Evolutionary conservation across 2,329 filamentous ascomycete genomes (phyloP), one percentile per base, ranked within the genome.

Genomic region (Hymenoscyphus infarciens): DNA sequence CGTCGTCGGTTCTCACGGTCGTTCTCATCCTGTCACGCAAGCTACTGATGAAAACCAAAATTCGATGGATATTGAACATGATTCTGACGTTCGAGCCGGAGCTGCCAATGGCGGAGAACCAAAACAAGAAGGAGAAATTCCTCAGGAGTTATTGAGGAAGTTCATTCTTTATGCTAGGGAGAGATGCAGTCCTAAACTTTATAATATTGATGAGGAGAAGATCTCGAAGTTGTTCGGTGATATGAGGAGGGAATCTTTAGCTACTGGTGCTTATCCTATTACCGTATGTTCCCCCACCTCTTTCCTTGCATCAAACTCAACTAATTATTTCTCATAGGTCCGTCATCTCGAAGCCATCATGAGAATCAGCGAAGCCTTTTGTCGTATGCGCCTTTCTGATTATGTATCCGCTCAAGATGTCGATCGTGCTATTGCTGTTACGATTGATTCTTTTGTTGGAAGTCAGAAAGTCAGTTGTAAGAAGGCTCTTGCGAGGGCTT

Each of bases 191-290:
- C 95, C 95, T 8, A 98, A 97, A 78, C 83, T 99, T 8, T 97
- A 97, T 75, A 91, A 98, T 75, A 96, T 99, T 77, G 95, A 99
- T 70, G 91, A 97, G 75, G 95, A 98, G 78, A 99, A 99, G 80
- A 86, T 99, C 35, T 91, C 95, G 1, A 85, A 94, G 58, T 81
- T 99, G 8, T 99, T 98, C 74, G 91, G 93, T 31, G 95, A 99
- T 74, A 98, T 99, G 94, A 83, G 95, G 70, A 83, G 92, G 69
- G 95, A 99, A 77, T 93, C 89, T 27, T 80, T 97, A 65, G 93
- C 93, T 1, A 99, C 95, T 27, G 95, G 95, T 25, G 95, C 94
- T 25, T 99, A 98, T 76, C 95, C 95, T 4, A 99, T 99, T 67
- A 99, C 95, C 29, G 95, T 98, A 83, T 79, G 91, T 82, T 42